These are phyloP conservation scores for Pseudogymnoascus sp. DNA, from an alignment of 2,329 filamentous ascomycete species.

Conservation along the genomic window DNA sequence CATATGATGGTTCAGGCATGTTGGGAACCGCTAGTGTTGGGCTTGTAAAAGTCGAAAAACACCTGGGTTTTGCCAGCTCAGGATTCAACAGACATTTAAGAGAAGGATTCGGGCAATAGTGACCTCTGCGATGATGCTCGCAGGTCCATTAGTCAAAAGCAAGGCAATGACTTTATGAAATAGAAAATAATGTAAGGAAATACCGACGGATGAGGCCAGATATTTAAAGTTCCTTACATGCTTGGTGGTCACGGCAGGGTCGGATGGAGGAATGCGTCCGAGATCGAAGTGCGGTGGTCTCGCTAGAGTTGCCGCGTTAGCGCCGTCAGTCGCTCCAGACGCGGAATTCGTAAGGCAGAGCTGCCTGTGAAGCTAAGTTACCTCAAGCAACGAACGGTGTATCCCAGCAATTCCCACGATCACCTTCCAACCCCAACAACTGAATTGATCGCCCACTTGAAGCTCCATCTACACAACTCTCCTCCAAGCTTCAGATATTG, in stretches of 20 bases:
- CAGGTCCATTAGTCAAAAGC: not conserved
- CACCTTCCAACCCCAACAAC: not conserved
- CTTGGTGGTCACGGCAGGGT: not conserved
- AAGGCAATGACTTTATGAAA: not conserved
- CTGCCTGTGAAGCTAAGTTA: slow-evolving; percentile 10
- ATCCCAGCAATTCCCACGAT: slow-evolving; percentile 9
- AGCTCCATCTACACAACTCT: not conserved
- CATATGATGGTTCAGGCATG: slow-evolving; percentile 17
- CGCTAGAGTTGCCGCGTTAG: not conserved
- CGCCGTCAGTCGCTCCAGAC: not conserved
- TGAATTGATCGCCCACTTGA: not conserved
- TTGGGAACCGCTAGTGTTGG: slow-evolving; percentile 8
- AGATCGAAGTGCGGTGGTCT: slow-evolving; percentile 4
- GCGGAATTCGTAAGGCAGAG: slow-evolving; percentile 11
- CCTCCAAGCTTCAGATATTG: slow-evolving; percentile 14
- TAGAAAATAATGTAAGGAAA: not conserved
- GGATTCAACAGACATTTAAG: slow-evolving; percentile 1
- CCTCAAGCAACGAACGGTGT: slow-evolving; percentile 2
- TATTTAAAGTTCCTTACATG: not conserved
- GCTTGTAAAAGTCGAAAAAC: slow-evolving; percentile 1
- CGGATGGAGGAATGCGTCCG: not conserved
- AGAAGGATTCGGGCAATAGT: not conserved
- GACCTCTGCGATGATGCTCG: not conserved
- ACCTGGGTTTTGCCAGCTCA: not conserved
- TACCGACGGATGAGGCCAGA: slow-evolving; percentile 1